Base-by-base conservation (phyloP, 495 filamentous ascomycete species). In the Immersiella caudata region DNA sequence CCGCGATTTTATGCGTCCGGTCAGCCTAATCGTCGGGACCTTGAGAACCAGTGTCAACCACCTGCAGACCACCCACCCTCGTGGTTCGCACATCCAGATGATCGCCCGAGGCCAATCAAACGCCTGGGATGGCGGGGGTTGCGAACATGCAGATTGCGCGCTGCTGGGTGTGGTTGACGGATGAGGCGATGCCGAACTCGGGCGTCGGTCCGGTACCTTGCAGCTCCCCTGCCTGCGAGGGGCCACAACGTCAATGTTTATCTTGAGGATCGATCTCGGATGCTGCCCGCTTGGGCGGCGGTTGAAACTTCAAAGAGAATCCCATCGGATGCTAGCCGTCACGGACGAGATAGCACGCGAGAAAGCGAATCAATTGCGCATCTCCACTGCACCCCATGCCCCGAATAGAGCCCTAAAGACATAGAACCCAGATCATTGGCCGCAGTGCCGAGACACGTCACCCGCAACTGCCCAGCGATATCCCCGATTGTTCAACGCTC, bases 61-160 rank as follows among this genome's bases (percentile, higher is more conserved):
- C 40, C 40, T 12, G 20, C 54, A 57, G 20, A 18, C 54, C 54
- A 20, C 60, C 60, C 35, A 22, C 60, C 36, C 60, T 62, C 51
- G 24, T 27, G 14, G 40, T n/a, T n/a, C 51, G 33, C 55, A n/a
- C 27, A 25, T 16, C n/a, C 61, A 33, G 21, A 62, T 26, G 50
- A 46, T 55, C 26, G 22, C n/a, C 29, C 22, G 35, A 50, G 55
- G 49, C 65, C 65, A 67, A 67, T 62, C 65, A 62, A 56, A 58
- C 29, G 65, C 49, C 49, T 16, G 16, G 50, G 29, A 7, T 67
- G 24, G 22, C 16, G 65, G 33, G 64, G 7, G 49, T 27, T 33
- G 33, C 46, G 36, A 11, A 36, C 29, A 51, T 49, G 64, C 27
- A 12, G 33, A 40, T 58, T 36, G 16, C 25, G 14, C 27, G 27